These are phyloP conservation scores for Hypoxylon rubiginosum DNA, from an alignment of 2,329 filamentous ascomycete species.

Conservation along the genomic window DNA sequence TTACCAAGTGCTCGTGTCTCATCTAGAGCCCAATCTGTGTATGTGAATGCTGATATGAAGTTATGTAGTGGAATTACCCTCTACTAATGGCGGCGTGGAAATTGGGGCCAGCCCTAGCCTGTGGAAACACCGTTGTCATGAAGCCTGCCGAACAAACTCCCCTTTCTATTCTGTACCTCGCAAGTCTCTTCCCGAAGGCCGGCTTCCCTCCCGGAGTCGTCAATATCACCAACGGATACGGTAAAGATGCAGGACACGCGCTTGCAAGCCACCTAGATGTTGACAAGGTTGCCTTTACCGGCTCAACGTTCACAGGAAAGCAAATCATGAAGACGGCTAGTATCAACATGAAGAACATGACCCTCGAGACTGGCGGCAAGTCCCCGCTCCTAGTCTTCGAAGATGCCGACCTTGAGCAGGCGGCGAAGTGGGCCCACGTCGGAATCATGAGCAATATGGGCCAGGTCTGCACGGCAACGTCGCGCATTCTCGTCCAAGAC, in stretches of 20 bases:
- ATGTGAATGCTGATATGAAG: slow-evolving; percentile 16
- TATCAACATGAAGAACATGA: slow-evolving; percentile 75
- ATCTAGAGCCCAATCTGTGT: slow-evolving; percentile 32
- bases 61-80: slow-evolving; percentile 53
- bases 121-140: slow-evolving; percentile 73
- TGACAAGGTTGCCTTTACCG: slow-evolving; percentile 85
- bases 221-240: slow-evolving; percentile 81
- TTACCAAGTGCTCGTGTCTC: slow-evolving; percentile 30
- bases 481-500: slow-evolving; percentile 74
- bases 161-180: slow-evolving; percentile 74
- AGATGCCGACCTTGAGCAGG: slow-evolving; percentile 75
- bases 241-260: slow-evolving; percentile 75
- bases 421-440: slow-evolving; percentile 69
- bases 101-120: slow-evolving; percentile 77
- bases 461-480: slow-evolving; percentile 75
- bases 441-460: slow-evolving; percentile 73
- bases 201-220: slow-evolving; percentile 84
- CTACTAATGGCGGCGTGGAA: slow-evolving; percentile 81
- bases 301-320: slow-evolving; percentile 78
- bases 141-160: slow-evolving; percentile 78
- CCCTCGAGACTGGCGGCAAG: slow-evolving; percentile 76
- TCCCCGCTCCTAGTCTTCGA: slow-evolving; percentile 74
- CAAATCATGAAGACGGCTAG: slow-evolving; percentile 82
- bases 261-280: slow-evolving; percentile 76
- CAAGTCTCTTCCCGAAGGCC: slow-evolving; percentile 75